phyloP scores from a whole-genome alignment of 2,329 filamentous ascomycete genomes.

The Neofusicoccum umdonicola region DNA sequence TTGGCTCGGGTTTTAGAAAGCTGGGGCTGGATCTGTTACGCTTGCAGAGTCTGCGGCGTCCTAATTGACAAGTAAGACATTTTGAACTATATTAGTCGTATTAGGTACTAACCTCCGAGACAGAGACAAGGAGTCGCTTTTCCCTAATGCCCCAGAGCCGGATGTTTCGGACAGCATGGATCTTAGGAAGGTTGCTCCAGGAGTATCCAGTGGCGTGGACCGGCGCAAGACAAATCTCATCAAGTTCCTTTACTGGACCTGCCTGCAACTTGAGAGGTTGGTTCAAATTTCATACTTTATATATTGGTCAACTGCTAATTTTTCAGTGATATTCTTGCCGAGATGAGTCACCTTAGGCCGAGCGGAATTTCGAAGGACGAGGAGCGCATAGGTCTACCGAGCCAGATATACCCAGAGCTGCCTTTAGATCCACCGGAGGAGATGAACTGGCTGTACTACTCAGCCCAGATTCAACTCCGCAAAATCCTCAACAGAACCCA shows the following conservation, averaged over 20 bases:
- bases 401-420: slow-evolving; percentile 45
- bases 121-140: slow-evolving; percentile 14
- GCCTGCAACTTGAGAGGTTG: slow-evolving; percentile 85
- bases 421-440: slow-evolving; percentile 31
- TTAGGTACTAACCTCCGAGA: background rate
- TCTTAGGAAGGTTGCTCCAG: slow-evolving; percentile 9
- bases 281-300: slow-evolving; percentile 18
- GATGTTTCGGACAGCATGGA: slow-evolving; percentile 10
- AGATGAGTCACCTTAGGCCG: slow-evolving; percentile 63
- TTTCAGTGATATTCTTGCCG: slow-evolving; percentile 83
- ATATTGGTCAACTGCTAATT: background rate
- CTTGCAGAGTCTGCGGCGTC: slow-evolving; percentile 62
- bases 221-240: slow-evolving; percentile 37
- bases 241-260: slow-evolving; percentile 82
- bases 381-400: slow-evolving; percentile 64
- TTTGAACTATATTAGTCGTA: background rate
- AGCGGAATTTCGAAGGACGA: slow-evolving; percentile 61
- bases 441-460: slow-evolving; percentile 56
- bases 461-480: slow-evolving; percentile 60
- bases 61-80: slow-evolving; percentile 66
- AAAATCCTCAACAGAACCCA: slow-evolving; percentile 57
- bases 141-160: background rate
- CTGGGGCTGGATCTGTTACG: slow-evolving; percentile 65
- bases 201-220: slow-evolving; percentile 6
- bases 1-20: slow-evolving; percentile 84